Evolutionary conservation across 192 early-diverging fungal genomes (phyloP), one percentile per base, ranked within the genome.

Genomic region (Coemansia sp.): DNA sequence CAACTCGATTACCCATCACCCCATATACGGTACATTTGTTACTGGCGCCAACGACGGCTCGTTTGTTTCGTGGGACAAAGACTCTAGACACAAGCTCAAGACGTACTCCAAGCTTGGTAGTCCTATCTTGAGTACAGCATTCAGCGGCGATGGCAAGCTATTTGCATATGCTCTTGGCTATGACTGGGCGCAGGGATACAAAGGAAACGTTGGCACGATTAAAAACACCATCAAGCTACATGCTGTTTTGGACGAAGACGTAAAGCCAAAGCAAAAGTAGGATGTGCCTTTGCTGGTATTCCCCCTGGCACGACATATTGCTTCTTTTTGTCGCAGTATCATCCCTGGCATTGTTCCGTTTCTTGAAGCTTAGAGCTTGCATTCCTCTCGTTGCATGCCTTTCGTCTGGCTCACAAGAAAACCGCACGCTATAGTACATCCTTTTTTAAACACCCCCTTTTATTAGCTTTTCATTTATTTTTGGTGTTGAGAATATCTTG

Each of bases 21-120:
- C 72, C 18, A 63, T 63, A 2, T 89, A 92, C 74, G 93, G 94
- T 33, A 97, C 96, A 13, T 95, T 96, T 70, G 86, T 90, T 20
- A 95, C 95, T 15, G 87, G 87, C 3, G 93, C 93, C 29, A 83
- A 90, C 20, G 95, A 98, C 74, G 95, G 95, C 26, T 84, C 86
- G 28, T 88, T 94, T 52, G 79, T 86, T 45, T 95, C 96, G 71
- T 98, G 96, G 96, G 96, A 98, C 80, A 96, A 95, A 77, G 93
- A 93, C 70, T 89, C 92, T 20, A 90, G 90, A 70, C 90, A 90
- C 61, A 87, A 90, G 59, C 85, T 97, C 60, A 95, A 95, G 82
- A 64, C 73, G 18, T 90, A 93, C 71, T 52, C 76, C 33, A 87
- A 87, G 25, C 75, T 89, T 16, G 86, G 84, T 28, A 83, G 67